phyloP scores from a whole-genome alignment of 306 rosid genomes.

The Echinosophora koreensis region DNA sequence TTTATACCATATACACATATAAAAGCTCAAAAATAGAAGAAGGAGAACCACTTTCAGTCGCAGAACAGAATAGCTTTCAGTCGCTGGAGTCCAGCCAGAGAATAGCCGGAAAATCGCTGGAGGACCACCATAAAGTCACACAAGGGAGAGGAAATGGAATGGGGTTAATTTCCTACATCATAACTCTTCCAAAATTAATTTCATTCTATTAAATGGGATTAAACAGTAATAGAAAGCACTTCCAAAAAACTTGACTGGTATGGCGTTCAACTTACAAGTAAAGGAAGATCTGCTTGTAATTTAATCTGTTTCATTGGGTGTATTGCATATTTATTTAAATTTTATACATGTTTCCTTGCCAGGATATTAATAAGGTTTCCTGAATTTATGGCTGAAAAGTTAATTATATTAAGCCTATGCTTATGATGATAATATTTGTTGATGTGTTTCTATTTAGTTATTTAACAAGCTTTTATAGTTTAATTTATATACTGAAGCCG shows the following conservation, averaged over 20 bases:
- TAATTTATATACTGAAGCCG: not conserved
- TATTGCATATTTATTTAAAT: not conserved
- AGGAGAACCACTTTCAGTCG: too few species aligned
- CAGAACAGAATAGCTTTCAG: too few species aligned
- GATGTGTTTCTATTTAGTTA: slow-evolving; percentile 18
- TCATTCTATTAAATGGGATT: not conserved
- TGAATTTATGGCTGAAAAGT: too few species aligned
- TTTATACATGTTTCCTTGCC: not conserved
- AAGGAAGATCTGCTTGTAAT: not conserved
- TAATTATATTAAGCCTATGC: slow-evolving; percentile 3
- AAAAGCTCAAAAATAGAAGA: too few species aligned
- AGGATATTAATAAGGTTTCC: not conserved
- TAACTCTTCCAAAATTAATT: too few species aligned
- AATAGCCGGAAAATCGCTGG: too few species aligned
- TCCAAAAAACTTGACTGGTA: slow-evolving; percentile 3
- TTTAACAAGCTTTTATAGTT: slow-evolving; percentile 13
- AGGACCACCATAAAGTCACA: too few species aligned
- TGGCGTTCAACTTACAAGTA: not conserved
- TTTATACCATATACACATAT: too few species aligned
- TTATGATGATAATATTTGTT: slow-evolving; percentile 13
- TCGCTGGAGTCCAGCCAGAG: too few species aligned
- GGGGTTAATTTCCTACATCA: too few species aligned
- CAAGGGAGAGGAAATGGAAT: too few species aligned
- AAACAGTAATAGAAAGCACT: slow-evolving; percentile 2
- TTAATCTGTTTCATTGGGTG: not conserved